A percentile compares a stretch with the other conserved stretches of the same genome.
Conservation (phyloP, 2,329 filamentous ascomycete genomes). For the Aspergillus eucalypticola region DNA sequence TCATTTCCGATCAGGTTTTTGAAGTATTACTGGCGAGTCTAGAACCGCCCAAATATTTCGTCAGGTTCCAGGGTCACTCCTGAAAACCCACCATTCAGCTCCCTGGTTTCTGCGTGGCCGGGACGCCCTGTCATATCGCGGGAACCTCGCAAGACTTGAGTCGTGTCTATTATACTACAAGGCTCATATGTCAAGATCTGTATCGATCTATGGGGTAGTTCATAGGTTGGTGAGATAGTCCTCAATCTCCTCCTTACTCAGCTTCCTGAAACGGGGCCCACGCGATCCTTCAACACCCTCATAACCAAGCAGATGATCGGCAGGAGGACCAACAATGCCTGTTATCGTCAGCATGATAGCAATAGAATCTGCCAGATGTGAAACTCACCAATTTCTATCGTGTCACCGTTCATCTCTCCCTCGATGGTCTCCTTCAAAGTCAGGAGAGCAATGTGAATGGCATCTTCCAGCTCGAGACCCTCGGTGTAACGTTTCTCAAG, state of each 20-base stretch:
- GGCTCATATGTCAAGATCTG: constrained; percentile 19
- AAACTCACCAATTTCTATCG: constrained; percentile 87
- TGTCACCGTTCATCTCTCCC: constrained; percentile 98
- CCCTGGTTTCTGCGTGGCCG: not conserved
- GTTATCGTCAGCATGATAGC: constrained; percentile 6
- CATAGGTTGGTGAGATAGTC: constrained; percentile 99
- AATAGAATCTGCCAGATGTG: not conserved
- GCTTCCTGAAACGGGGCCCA: constrained; percentile 57
- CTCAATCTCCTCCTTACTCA: constrained; percentile 97
- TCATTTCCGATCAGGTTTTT: constrained; percentile 3
- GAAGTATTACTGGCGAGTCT: not conserved
- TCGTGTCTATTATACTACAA: constrained; percentile 31
- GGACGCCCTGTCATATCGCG: constrained; percentile 5
- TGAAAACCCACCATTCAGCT: not conserved
- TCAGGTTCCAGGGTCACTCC: not conserved
- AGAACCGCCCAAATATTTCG: not conserved
- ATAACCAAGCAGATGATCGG: constrained; percentile 86
- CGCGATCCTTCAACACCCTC: constrained; percentile 50
- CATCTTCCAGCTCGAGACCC: constrained; percentile 93
- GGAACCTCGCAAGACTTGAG: constrained; percentile 25
- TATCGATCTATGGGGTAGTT: constrained; percentile 32
- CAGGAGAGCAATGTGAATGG: constrained; percentile 94
- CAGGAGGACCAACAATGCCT: constrained; percentile 95
- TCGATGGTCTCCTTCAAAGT: constrained; percentile 99
- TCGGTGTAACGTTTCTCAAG: constrained; percentile 99